A percentile compares a stretch with the other conserved stretches of the same genome.
These are phyloP conservation scores for Syzygium malaccense DNA, from an alignment of 441 rosid species.

Conservation along the genomic window DNA sequence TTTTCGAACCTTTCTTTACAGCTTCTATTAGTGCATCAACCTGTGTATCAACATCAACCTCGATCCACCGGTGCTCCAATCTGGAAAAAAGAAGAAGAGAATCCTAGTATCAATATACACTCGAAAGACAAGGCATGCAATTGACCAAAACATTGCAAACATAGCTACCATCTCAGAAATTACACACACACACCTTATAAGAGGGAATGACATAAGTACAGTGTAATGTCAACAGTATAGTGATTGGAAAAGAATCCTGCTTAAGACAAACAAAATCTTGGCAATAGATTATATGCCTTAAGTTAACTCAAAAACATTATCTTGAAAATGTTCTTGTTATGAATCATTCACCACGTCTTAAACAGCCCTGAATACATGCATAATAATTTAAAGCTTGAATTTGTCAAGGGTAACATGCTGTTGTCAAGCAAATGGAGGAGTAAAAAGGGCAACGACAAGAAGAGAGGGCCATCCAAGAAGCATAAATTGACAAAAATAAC, in stretches of 20 bases:
- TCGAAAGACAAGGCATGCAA: neutral
- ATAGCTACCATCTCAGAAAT: neutral
- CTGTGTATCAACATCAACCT: slow-evolving; percentile 76
- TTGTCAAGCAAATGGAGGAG: neutral
- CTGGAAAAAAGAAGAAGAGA: slow-evolving; percentile 24
- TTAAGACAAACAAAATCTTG: neutral
- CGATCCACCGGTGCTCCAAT: slow-evolving; percentile 75
- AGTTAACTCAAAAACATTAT: neutral
- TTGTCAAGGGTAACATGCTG: neutral
- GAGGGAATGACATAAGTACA: neutral
- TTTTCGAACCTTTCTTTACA: slow-evolving; percentile 37
- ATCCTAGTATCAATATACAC: neutral
- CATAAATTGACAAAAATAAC: neutral
- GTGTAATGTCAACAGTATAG: neutral
- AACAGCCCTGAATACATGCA: neutral
- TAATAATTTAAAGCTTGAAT: neutral
- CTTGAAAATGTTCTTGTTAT: neutral
- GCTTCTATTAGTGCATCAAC: slow-evolving; percentile 80
- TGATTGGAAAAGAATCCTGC: neutral
- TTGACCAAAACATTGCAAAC: neutral
- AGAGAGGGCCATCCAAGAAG: neutral
- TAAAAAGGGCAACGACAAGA: neutral
- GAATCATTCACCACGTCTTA: neutral
- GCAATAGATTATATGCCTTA: neutral
- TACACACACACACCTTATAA: neutral